Conservation (phyloP, 1,284 basidiomycete genomes). For the Crepidotus sp. region DNA sequence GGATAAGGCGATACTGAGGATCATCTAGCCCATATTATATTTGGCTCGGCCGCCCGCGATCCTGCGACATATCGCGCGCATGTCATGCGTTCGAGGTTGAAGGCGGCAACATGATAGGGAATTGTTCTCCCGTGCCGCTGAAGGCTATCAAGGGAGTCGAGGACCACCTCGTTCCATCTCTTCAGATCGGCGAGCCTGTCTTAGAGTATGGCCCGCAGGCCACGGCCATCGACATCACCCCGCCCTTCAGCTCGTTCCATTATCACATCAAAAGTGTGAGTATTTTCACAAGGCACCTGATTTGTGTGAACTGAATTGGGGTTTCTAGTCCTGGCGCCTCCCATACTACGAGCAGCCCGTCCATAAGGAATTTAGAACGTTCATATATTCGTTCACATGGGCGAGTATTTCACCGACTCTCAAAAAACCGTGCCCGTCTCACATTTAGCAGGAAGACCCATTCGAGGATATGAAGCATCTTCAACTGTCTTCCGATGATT, state of each 20-base stretch:
- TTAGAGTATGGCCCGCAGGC: constrained; percentile 20
- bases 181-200: constrained; percentile 36
- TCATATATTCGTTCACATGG: constrained; percentile 73
- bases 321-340: constrained; percentile 52
- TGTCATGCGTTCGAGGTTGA: constrained; percentile 65
- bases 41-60: constrained; percentile 67
- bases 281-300: not conserved
- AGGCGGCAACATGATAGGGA: constrained; percentile 58
- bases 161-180: constrained; percentile 25
- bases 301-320: not conserved
- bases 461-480: constrained; percentile 68
- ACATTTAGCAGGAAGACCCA: constrained; percentile 54
- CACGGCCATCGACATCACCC: constrained; percentile 41
- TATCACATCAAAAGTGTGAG: constrained; percentile 56
- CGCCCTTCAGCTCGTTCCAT: constrained; percentile 67
- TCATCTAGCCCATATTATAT: constrained; percentile 57
- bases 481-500: constrained; percentile 52
- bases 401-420: constrained; percentile 22
- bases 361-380: constrained; percentile 71
- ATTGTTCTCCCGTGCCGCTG: constrained; percentile 35
- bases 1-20: not conserved
- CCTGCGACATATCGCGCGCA: constrained; percentile 51
- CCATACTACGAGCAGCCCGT: constrained; percentile 70
- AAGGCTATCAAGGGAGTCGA: constrained; percentile 27
- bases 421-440: not conserved